Base-by-base conservation (phyloP, 768 basidiomycete species). In the Mrakia gelida region DNA sequence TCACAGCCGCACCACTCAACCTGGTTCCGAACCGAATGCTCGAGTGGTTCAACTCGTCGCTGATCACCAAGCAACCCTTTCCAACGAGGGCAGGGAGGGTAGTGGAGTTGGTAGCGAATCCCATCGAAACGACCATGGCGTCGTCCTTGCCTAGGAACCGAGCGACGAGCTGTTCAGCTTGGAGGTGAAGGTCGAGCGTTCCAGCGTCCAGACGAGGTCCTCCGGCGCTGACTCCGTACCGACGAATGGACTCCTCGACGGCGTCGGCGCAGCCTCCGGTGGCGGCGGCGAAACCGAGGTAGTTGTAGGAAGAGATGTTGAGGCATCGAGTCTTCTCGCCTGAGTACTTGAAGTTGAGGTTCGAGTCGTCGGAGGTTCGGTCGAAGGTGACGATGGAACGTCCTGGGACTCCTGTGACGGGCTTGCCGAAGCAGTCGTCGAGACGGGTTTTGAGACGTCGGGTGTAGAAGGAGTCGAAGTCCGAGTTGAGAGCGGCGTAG, bases 401-500 rank as follows among this genome's bases (percentile, higher is more conserved):
- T 7, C 95, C 96, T 6, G 97, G 93, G 43, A 98, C 96, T 49
- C 94, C 94, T 0, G 96, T 97, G 74, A 93, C 89, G 23, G 96
- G 96, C 77, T 93, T 90, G 1, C 91, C 89, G 86, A 98, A 98
- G 83, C 94, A 96, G 83, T 98, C 95, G 82, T 97, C 95, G 86
- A 98, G 91, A 75, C 96, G 93, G 16, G 88, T 87, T 84, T 98
- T 98, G 80, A 98, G 89, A 5, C 95, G 91, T 72, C 96, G 93
- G 79, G 95, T 96, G 87, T 98, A 98, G 87, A 98, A 99, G 9
- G 97, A 98, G 85, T 98, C 96, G 81, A 98, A 98, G 84, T 98
- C 97, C 13, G 95, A 97, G 86, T 94, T 96, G 79, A 98, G 88
- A 8, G 97, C 92, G 2, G 95, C 96, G 82, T 97, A 95, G 76